Evolutionary conservation across 2,329 filamentous ascomycete genomes (phyloP), one percentile per base, ranked within the genome.

Genomic region (Apiospora saccharicola): DNA sequence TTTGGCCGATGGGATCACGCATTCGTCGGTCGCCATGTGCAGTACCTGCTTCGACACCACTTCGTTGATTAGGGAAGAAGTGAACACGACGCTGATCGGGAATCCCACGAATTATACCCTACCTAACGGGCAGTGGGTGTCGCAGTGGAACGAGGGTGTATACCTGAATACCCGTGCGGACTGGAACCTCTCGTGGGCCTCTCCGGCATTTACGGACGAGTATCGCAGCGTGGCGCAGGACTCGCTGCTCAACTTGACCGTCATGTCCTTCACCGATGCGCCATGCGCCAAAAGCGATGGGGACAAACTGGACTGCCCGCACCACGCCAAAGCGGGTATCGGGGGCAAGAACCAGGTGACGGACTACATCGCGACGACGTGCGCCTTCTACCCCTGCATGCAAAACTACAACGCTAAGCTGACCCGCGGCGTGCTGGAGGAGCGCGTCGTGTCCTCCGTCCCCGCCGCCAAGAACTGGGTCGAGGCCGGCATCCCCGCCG

Each of bases 21-120:
- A 78, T 43, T 77, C 78, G 4, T 78, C 74, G 2, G 75, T 79
- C n/a, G 78, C 75, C 1, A 71, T 79, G 30, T 79, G 78, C 49
- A 78, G 75, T 61, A 68, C 70, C 2, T 79, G 78, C 67, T 70
- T 78, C 68, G 75, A 79, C 41, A 75, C 74, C 6, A 79, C 76
- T 6, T 44, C 74, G 10, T 70, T 75, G 5, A 73, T 78, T 19
- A 72, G 34, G 10, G 68, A 47, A 16, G 71, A 70, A 3, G 44
- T 67, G 4, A 41, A 43, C 5, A 51, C 24, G 24, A 30, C 51
- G 16, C 1, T 16, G 24, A 7, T 7, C 3, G 24, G 4, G 4
- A 19, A 57, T 4, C 13, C 49, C 5, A 51, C 47, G 1, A 78
- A 78, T 49, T 68, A 75, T 47, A 77, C 76, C 3, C 47, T 78